These are phyloP conservation scores for Hypomyces rosellus DNA, from an alignment of 2,329 filamentous ascomycete genomes.

Conservation along the genomic window DNA sequence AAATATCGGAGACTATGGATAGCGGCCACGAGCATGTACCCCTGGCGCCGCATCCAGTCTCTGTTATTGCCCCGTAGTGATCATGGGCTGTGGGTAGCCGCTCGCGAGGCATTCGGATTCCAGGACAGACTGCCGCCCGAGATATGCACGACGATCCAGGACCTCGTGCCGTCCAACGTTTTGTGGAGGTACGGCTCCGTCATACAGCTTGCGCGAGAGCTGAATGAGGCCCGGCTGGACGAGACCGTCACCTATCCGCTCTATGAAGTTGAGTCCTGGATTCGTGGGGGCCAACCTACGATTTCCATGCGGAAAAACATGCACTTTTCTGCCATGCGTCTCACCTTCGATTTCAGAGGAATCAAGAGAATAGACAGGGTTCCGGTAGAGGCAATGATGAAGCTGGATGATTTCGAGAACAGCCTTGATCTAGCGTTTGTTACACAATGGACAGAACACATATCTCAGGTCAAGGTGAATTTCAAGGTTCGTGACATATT, in stretches of 20 bases:
- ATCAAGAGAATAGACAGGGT: slow-evolving; percentile 1
- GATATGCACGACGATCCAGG: neutral
- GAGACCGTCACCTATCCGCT: neutral
- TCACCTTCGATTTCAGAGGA: slow-evolving; percentile 1
- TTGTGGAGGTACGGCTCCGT: slow-evolving; percentile 2
- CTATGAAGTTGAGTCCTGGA: slow-evolving; percentile 1
- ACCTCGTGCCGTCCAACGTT: neutral
- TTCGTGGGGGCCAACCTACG: neutral
- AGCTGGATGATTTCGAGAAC: neutral
- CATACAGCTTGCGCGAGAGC: neutral
- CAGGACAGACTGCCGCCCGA: neutral
- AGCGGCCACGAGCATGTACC: neutral
- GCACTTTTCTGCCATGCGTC: neutral
- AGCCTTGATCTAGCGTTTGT: neutral
- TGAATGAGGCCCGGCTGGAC: neutral
- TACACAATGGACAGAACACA: neutral
- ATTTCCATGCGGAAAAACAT: neutral
- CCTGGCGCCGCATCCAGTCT: neutral
- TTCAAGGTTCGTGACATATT: neutral
- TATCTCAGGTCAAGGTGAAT: neutral
- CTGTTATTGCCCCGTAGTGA: neutral
- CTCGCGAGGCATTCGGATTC: neutral
- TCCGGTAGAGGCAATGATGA: neutral
- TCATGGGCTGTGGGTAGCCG: neutral
- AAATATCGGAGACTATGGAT: slow-evolving; percentile 2